These are phyloP conservation scores for Poa pratensis DNA, from an alignment of 176 grass and related monocot species.

Conservation along the genomic window DNA sequence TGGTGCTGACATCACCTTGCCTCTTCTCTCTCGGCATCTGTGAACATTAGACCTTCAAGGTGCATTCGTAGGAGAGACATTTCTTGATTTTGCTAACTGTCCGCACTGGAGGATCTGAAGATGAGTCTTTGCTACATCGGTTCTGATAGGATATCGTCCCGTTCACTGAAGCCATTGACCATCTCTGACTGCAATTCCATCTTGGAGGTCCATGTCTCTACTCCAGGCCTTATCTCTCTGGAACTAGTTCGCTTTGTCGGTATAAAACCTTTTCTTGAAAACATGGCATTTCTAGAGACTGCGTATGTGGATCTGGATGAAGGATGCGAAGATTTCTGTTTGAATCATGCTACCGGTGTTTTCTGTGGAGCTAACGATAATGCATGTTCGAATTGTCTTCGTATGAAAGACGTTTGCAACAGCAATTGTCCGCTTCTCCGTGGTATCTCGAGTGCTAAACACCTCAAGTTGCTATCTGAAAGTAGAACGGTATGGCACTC, in stretches of 20 bases:
- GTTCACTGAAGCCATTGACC: neutral
- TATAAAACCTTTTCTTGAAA: neutral
- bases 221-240: neutral
- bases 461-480: neutral
- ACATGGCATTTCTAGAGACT: neutral
- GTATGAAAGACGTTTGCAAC: no score
- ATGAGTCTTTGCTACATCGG: neutral
- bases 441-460: conserved; percentile 7
- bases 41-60: neutral
- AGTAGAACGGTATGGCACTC: neutral
- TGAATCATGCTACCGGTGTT: neutral
- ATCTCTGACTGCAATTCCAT: neutral
- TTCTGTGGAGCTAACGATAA: neutral
- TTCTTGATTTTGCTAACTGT: neutral
- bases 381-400: neutral
- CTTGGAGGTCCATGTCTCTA: neutral
- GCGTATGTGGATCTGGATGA: neutral
- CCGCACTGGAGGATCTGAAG: neutral
- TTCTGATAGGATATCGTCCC: neutral
- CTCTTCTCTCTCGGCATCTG: neutral
- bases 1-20: neutral
- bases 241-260: accelerated
- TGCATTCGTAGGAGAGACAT: neutral
- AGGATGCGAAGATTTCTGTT: neutral
- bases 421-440: neutral